phyloP scores from a whole-genome alignment of 192 early-diverging fungal genomes.

The Coemansia erecta region DNA sequence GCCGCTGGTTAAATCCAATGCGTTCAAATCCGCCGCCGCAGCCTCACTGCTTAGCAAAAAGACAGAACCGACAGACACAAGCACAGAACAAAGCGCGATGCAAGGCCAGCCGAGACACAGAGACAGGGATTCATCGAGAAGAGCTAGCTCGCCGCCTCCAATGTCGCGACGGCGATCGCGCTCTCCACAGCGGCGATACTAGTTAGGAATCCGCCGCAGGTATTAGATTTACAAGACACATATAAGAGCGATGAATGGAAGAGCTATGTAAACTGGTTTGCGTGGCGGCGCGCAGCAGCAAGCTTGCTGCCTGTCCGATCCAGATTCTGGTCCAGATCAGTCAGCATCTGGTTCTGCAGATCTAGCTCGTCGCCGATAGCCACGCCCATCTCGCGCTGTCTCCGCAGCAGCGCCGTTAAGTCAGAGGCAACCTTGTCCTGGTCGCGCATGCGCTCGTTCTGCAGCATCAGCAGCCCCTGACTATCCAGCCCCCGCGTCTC shows the following conservation, averaged over 20 bases:
- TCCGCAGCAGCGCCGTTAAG: slow-evolving; percentile 70
- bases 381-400: slow-evolving; percentile 85
- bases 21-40: slow-evolving; percentile 28
- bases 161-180: slow-evolving; percentile 22
- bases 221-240: slow-evolving; percentile 3
- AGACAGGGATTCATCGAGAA: slow-evolving; percentile 2
- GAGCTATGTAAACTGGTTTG: slow-evolving; percentile 53
- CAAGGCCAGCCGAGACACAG: slow-evolving; percentile 11
- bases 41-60: slow-evolving; percentile 4
- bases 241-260: slow-evolving; percentile 1
- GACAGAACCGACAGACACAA: not conserved
- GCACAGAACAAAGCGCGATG: slow-evolving; percentile 18
- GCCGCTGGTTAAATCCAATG: slow-evolving; percentile 23
- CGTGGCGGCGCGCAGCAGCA: slow-evolving; percentile 73
- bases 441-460: slow-evolving; percentile 72
- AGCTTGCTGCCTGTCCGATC: slow-evolving; percentile 73
- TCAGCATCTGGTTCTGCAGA: slow-evolving; percentile 83
- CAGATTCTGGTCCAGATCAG: slow-evolving; percentile 79
- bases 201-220: not conserved
- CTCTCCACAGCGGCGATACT: slow-evolving; percentile 15
- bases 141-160: not conserved
- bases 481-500: slow-evolving; percentile 76
- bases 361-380: slow-evolving; percentile 90
- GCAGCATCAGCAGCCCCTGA: slow-evolving; percentile 70
- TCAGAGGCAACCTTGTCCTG: slow-evolving; percentile 79